phyloP scores from a whole-genome alignment of 345 rosid genomes.

The Noccaea bulbosa region DNA sequence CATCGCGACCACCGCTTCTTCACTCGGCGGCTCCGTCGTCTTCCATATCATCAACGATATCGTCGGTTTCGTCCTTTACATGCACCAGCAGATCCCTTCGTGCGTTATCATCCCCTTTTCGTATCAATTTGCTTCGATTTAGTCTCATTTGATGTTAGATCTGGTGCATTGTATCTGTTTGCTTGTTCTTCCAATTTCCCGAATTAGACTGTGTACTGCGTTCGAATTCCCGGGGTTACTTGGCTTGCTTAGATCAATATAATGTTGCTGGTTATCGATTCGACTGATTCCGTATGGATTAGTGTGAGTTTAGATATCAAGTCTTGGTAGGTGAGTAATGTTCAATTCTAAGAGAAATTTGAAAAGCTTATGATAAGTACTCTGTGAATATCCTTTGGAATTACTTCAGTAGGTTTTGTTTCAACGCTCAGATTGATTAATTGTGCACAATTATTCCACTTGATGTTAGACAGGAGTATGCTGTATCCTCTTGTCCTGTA shows the following conservation, averaged over 20 bases:
- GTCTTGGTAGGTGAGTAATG: conserved; percentile 16
- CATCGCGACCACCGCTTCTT: conserved; percentile 53
- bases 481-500: background rate
- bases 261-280: background rate
- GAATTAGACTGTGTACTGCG: background rate
- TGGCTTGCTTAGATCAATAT: background rate
- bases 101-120: conserved; percentile 42
- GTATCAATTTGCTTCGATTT: conserved; percentile 5
- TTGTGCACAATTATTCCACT: conserved; percentile 2
- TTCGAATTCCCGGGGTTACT: conserved; percentile 1
- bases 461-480: background rate
- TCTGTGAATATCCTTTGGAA: background rate
- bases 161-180: conserved; percentile 12
- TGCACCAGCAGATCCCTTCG: conserved; percentile 98
- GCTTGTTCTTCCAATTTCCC: conserved; percentile 19
- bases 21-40: conserved; percentile 52
- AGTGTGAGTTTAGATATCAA: conserved; percentile 16
- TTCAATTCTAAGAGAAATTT: conserved; percentile 7
- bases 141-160: conserved; percentile 12
- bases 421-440: conserved; percentile 11
- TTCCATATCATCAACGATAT: conserved; percentile 70
- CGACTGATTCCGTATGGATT: conserved; percentile 7
- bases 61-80: conserved; percentile 78
- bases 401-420: background rate
- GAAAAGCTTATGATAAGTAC: background rate